Conservation (phyloP, 352 stramenopile genomes). For the Phytophthora quininea region DNA sequence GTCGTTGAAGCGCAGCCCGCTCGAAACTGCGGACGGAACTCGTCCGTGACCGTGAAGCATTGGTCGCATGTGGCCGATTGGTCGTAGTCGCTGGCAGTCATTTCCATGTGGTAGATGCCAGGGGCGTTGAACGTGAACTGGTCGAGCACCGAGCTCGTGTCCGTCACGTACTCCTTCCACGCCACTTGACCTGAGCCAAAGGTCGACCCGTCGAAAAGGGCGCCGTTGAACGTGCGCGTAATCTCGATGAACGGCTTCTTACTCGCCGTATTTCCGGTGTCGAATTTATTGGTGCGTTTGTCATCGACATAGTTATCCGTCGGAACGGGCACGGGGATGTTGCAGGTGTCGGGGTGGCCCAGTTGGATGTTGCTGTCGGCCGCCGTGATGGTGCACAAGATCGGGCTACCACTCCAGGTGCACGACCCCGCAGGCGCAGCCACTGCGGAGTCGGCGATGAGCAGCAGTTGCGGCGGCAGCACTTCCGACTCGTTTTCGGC, state of each 20-base stretch:
- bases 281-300: constrained; percentile 35
- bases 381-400: background rate
- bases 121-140: constrained; percentile 34
- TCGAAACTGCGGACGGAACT: constrained; percentile 35
- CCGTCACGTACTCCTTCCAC: constrained; percentile 48
- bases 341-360: background rate
- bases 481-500: background rate
- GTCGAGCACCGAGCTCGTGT: constrained; percentile 32
- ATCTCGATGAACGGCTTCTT: constrained; percentile 16
- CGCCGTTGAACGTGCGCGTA: background rate
- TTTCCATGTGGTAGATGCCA: constrained; percentile 46
- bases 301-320: constrained; percentile 64
- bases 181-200: background rate
- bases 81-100: constrained; percentile 51
- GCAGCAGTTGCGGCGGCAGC: background rate
- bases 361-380: constrained; percentile 9
- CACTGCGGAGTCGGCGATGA: background rate
- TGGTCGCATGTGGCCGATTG: constrained; percentile 34
- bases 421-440: background rate
- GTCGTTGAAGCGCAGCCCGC: background rate
- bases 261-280: background rate
- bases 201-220: background rate
- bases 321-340: constrained; percentile 37
- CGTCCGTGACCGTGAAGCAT: constrained; percentile 54
- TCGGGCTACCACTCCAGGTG: background rate